Conservation (phyloP, 2,329 filamentous ascomycete genomes). For the Aspergillus sp. region DNA sequence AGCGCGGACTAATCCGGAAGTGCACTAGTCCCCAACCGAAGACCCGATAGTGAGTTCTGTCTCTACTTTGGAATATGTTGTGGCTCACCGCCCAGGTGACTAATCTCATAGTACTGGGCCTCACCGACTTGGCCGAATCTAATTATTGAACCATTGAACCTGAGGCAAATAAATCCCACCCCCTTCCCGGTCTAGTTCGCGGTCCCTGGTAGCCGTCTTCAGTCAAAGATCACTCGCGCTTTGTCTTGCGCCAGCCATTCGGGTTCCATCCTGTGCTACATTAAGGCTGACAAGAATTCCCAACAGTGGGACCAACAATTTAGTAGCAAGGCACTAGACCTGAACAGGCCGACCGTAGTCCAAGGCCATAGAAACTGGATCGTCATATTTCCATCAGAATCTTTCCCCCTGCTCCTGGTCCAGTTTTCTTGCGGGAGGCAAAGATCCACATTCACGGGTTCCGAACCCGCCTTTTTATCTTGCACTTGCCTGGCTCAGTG, state of each 20-base stretch:
- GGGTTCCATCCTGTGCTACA: neutral
- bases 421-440: conserved; percentile 8
- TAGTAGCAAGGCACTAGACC: neutral
- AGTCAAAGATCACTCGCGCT: neutral
- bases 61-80: neutral
- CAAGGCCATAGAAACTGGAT: conserved; percentile 7
- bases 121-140: neutral
- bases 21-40: conserved; percentile 9
- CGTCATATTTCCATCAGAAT: conserved; percentile 6
- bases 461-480: conserved; percentile 21
- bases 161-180: neutral
- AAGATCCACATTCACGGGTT: conserved; percentile 26
- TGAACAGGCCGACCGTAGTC: neutral
- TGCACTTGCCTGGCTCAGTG: neutral
- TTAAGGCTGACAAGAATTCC: conserved; percentile 4
- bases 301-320: conserved; percentile 1
- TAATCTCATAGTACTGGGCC: too few relatives aligned
- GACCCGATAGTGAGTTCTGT: conserved; percentile 10
- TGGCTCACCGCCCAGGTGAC: conserved; percentile 22
- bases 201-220: neutral
- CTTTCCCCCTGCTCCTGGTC: neutral
- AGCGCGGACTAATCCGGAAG: conserved; percentile 9
- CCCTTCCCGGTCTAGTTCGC: neutral
- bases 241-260: neutral
- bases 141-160: neutral